Evolutionary conservation across 2,329 filamentous ascomycete genomes (phyloP).

Genomic region (Lasiodiplodia theobromae): DNA sequence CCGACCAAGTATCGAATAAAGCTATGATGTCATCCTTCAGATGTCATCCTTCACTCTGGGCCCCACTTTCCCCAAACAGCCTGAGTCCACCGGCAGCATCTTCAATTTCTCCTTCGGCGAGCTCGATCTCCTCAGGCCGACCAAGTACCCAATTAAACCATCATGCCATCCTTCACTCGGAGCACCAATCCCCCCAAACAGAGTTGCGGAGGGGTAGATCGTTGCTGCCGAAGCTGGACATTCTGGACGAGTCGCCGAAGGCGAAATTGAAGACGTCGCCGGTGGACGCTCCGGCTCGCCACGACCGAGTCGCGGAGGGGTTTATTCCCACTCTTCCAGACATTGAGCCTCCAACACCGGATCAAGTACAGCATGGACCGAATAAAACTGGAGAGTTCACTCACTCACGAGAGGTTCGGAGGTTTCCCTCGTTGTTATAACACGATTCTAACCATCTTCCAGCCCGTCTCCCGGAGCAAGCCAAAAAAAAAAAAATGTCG

Average conservation of each 20-base stretch:
- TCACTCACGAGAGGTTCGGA: too few species aligned
- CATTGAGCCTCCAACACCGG: too few species aligned
- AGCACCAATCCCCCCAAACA: constrained; percentile 1
- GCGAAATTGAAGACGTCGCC: background rate
- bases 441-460: too few species aligned
- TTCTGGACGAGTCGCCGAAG: background rate
- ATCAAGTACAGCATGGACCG: too few species aligned
- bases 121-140: background rate
- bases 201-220: background rate
- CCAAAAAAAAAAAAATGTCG: too few species aligned
- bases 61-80: background rate
- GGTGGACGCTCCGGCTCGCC: too few species aligned
- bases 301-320: too few species aligned
- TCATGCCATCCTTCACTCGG: constrained; percentile 13
- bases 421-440: background rate
- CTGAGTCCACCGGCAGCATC: background rate
- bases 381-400: too few species aligned
- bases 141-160: background rate
- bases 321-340: too few species aligned
- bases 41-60: constrained; percentile 13
- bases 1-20: background rate
- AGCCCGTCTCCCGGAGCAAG: too few species aligned
- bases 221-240: background rate
- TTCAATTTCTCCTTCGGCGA: constrained; percentile 6
- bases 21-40: background rate